phyloP scores from a whole-genome alignment of 345 rosid genomes.

The Melaleuca alternifolia region DNA sequence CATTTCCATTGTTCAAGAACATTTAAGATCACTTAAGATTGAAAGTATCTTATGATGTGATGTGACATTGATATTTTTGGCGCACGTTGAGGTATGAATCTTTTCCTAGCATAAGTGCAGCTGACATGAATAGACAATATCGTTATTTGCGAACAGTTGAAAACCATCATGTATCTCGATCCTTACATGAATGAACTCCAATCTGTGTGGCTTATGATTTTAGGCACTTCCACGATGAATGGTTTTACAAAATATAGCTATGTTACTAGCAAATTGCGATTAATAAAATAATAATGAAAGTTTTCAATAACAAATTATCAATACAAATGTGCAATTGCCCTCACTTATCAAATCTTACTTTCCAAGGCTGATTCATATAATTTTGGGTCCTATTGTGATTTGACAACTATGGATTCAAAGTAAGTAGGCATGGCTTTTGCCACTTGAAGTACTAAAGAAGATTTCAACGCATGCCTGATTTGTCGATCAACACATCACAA shows the following conservation, averaged over 20 bases:
- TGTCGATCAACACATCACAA: no score
- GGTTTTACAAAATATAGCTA: neutral
- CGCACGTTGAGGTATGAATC: neutral
- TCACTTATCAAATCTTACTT: neutral
- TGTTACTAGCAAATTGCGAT: no score
- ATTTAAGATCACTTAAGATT: no score
- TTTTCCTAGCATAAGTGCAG: neutral
- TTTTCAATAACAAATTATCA: neutral
- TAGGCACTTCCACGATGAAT: neutral
- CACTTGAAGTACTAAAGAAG: no score
- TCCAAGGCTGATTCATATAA: no score
- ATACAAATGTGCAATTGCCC: neutral
- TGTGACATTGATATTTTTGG: neutral
- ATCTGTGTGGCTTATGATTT: neutral
- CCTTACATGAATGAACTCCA: neutral
- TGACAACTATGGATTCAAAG: no score
- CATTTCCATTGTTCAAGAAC: no score
- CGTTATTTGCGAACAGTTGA: no score
- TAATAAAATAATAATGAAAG: neutral
- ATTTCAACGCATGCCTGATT: no score
- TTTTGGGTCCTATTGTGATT: no score
- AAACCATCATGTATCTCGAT: neutral
- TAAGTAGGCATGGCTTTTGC: no score
- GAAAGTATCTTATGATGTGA: neutral
- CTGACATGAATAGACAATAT: neutral